Evolutionary conservation across 495 filamentous ascomycete genomes (phyloP).

Genomic region (Hypoxylon perforatum): DNA sequence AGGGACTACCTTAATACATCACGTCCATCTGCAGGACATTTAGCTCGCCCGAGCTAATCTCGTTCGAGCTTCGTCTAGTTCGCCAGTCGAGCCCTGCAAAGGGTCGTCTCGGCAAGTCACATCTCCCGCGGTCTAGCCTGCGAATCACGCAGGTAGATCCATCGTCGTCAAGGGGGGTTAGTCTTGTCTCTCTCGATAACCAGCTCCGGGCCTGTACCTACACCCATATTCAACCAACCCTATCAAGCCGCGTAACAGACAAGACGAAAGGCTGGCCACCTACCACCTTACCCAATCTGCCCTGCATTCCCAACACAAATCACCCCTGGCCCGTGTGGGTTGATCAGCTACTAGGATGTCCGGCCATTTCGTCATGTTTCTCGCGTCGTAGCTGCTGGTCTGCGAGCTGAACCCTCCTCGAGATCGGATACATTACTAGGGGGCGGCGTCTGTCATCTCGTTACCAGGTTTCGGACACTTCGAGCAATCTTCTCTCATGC

Average conservation of each 20-base stretch:
- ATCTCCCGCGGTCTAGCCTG: constrained; percentile 42
- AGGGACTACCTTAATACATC: constrained; percentile 37
- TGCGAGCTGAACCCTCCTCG: constrained; percentile 33
- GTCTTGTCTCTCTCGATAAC: constrained; percentile 36
- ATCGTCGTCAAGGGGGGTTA: constrained; percentile 25
- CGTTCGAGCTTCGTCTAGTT: constrained; percentile 16
- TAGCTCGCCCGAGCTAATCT: constrained; percentile 31
- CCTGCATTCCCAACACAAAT: constrained; percentile 44
- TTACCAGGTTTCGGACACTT: constrained; percentile 42
- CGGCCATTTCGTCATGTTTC: constrained; percentile 43
- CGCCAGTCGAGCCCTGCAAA: constrained; percentile 24
- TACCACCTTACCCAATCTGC: constrained; percentile 36
- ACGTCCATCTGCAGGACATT: constrained; percentile 39
- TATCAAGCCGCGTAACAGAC: constrained; percentile 44
- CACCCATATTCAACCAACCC: constrained; percentile 34
- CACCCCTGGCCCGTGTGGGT: constrained; percentile 37
- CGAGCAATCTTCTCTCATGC: constrained; percentile 32
- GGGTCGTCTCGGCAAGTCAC: constrained; percentile 37
- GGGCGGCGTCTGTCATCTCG: constrained; percentile 34
- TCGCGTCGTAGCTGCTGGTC: constrained; percentile 24
- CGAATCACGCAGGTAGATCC: constrained; percentile 33
- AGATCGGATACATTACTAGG: constrained; percentile 42
- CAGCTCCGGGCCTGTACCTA: constrained; percentile 12
- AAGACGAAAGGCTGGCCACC: constrained; percentile 33
- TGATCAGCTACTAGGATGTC: constrained; percentile 43